phyloP scores from a whole-genome alignment of 441 rosid species.

The Mallotus repandus region DNA sequence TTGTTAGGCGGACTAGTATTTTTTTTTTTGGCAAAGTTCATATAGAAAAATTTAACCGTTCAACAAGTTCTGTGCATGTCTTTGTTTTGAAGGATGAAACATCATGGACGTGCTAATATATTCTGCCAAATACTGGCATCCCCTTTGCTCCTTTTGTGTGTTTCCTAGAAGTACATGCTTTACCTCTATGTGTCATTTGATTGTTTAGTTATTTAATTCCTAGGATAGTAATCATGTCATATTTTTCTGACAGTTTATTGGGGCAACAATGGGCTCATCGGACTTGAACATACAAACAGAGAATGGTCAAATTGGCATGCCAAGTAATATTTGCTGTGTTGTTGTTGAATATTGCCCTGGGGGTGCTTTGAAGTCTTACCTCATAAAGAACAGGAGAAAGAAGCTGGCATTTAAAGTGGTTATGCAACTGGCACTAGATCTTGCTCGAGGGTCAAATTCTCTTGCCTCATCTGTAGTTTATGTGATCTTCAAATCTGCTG shows the following conservation, averaged over 20 bases:
- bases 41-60: background rate
- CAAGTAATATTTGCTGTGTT: constrained; percentile 81
- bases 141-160: background rate
- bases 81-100: constrained; percentile 1
- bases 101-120: background rate
- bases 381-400: constrained; percentile 82
- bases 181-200: background rate
- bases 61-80: background rate
- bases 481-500: constrained; percentile 15
- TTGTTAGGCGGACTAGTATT: background rate
- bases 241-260: constrained; percentile 60
- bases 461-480: constrained; percentile 15
- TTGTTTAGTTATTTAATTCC: background rate
- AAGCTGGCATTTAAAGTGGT: constrained; percentile 93
- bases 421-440: constrained; percentile 82
- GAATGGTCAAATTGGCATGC: constrained; percentile 72
- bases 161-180: background rate
- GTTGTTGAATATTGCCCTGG: constrained; percentile 88
- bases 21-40: background rate
- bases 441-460: constrained; percentile 76
- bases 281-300: constrained; percentile 72
- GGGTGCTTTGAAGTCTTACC: constrained; percentile 76
- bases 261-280: constrained; percentile 89
- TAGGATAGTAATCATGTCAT: background rate
- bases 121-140: background rate